phyloP scores from a whole-genome alignment of 2,329 filamentous ascomycete species.

The Fusarium miscanthi region DNA sequence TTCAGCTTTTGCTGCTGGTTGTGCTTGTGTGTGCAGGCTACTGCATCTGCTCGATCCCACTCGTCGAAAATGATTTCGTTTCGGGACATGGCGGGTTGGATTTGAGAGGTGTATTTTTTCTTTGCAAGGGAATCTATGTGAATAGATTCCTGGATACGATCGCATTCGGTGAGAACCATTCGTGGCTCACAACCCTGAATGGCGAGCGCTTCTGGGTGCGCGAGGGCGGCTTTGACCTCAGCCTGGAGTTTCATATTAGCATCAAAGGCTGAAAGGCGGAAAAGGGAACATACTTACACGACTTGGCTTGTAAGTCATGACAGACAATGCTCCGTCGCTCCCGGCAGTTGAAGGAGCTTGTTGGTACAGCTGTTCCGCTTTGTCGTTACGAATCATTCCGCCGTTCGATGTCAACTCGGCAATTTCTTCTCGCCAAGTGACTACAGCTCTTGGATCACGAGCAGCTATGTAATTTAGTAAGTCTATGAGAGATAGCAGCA shows the following conservation, averaged over 20 bases:
- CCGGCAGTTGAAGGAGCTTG: not conserved
- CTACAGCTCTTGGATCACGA: not conserved
- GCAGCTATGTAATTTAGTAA: conserved; percentile 1
- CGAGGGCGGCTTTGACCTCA: not conserved
- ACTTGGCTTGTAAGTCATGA: not conserved
- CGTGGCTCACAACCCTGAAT: not conserved
- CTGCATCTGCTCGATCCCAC: not conserved
- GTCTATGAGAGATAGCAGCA: not conserved
- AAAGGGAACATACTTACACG: not conserved
- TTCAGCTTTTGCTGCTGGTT: not conserved
- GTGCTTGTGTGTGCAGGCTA: not conserved
- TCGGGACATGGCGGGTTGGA: not conserved
- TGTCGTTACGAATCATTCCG: not conserved
- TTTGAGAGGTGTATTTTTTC: not conserved
- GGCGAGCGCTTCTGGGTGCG: not conserved
- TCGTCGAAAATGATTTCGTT: conserved; percentile 2
- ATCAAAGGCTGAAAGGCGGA: not conserved
- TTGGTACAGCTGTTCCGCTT: not conserved
- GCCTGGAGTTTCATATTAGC: conserved; percentile 2
- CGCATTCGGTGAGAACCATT: not conserved
- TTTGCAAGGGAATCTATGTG: not conserved
- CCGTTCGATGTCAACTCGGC: not conserved
- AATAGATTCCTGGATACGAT: not conserved
- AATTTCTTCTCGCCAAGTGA: not conserved
- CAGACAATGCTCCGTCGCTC: not conserved